A percentile compares a stretch with the other conserved stretches of the same genome.
phyloP scores from a whole-genome alignment of 805 yeast genomes.

The Priceomyces castillae region DNA sequence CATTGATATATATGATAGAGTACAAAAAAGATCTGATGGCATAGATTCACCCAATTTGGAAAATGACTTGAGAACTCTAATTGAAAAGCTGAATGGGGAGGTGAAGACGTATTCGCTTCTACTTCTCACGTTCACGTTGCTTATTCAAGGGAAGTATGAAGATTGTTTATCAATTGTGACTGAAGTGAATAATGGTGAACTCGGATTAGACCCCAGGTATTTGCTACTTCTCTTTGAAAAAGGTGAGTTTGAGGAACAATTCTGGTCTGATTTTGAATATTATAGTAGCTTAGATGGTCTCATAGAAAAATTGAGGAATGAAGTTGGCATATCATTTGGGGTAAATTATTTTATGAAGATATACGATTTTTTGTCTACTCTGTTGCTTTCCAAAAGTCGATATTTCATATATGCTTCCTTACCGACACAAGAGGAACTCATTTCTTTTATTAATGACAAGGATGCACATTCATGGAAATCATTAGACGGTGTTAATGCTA shows the following conservation, averaged over 20 bases:
- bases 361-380: background rate
- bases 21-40: background rate
- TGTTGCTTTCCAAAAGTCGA: background rate
- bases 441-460: slow-evolving; percentile 10
- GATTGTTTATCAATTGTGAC: slow-evolving; percentile 1
- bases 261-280: background rate
- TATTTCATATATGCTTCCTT: background rate
- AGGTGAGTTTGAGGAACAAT: background rate
- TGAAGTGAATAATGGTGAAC: slow-evolving; percentile 5
- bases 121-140: slow-evolving; percentile 4
- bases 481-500: slow-evolving; percentile 4
- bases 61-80: slow-evolving; percentile 1
- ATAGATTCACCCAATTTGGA: slow-evolving; percentile 1
- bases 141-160: slow-evolving; percentile 1
- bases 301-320: background rate
- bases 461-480: slow-evolving; percentile 15
- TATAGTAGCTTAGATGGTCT: background rate
- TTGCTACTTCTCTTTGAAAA: slow-evolving; percentile 9
- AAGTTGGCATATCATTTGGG: background rate
- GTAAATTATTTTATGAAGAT: background rate
- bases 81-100: slow-evolving; percentile 1
- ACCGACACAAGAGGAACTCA: slow-evolving; percentile 7
- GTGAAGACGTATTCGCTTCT: slow-evolving; percentile 7
- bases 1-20: background rate
- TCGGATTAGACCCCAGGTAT: slow-evolving; percentile 14